These are phyloP conservation scores for Tetrapyrgos nigripes DNA, from an alignment of 1,284 basidiomycete genomes.

Conservation along the genomic window DNA sequence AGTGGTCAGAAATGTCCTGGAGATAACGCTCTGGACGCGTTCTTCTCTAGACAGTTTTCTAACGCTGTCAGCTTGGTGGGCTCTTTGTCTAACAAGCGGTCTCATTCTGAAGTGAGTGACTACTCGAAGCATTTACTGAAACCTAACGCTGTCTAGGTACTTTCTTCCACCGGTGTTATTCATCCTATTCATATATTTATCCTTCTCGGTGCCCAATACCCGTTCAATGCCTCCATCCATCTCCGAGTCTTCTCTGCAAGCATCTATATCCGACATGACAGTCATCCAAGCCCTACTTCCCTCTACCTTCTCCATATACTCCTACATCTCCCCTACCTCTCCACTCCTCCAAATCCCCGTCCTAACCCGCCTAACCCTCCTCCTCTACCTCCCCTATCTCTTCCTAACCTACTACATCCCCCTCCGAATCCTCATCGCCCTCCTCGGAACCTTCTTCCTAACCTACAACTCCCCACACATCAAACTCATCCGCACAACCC, in stretches of 20 bases:
- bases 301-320: conserved; percentile 26
- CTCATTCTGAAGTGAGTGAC: conserved; percentile 60
- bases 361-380: conserved; percentile 52
- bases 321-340: conserved; percentile 12
- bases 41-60: conserved; percentile 70
- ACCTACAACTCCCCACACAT: conserved; percentile 74
- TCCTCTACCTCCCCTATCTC: conserved; percentile 68
- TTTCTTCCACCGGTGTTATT: conserved; percentile 47
- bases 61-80: conserved; percentile 77
- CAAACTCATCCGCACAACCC: conserved; percentile 52
- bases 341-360: conserved; percentile 33
- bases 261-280: conserved; percentile 59
- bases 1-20: conserved; percentile 48
- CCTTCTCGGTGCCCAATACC: conserved; percentile 32
- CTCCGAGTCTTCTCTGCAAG: conserved; percentile 70
- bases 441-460: conserved; percentile 64
- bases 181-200: conserved; percentile 30
- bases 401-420: conserved; percentile 59
- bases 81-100: conserved; percentile 68
- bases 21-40: conserved; percentile 70
- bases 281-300: conserved; percentile 60
- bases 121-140: conserved; percentile 1
- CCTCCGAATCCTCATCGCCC: conserved; percentile 62
- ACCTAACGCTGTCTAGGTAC: conserved; percentile 41
- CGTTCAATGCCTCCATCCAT: conserved; percentile 39